phyloP scores from a whole-genome alignment of 768 basidiomycete genomes.

The Tricholoma hemisulphureum region DNA sequence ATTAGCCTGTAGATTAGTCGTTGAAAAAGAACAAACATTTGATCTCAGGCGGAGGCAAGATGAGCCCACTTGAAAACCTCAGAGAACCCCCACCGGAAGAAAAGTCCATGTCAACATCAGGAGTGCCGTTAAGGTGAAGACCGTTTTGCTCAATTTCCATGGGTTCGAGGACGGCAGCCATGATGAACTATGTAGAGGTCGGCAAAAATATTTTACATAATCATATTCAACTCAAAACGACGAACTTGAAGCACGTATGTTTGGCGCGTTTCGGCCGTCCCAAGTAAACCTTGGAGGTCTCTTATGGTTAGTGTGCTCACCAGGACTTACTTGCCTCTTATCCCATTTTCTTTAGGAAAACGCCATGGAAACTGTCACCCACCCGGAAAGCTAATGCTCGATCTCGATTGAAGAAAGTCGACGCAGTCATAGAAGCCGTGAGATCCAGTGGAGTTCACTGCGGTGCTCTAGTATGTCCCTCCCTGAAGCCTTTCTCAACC shows the following conservation, averaged over 20 bases:
- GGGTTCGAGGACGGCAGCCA: constrained; percentile 46
- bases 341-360: constrained; percentile 66
- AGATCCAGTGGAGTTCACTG: constrained; percentile 79
- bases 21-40: constrained; percentile 66
- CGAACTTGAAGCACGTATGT: constrained; percentile 61
- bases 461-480: constrained; percentile 62
- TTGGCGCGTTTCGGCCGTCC: constrained; percentile 80
- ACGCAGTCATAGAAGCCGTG: constrained; percentile 89
- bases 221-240: constrained; percentile 9
- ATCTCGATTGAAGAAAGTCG: constrained; percentile 86
- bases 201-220: constrained; percentile 29
- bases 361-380: constrained; percentile 86
- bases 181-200: constrained; percentile 35
- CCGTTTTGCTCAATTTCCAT: constrained; percentile 36
- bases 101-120: constrained; percentile 41
- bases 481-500: background rate
- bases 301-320: constrained; percentile 78
- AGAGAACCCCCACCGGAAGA: constrained; percentile 28
- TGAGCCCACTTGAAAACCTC: constrained; percentile 80
- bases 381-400: constrained; percentile 94
- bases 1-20: constrained; percentile 4
- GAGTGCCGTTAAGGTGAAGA: constrained; percentile 37
- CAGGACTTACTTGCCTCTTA: background rate
- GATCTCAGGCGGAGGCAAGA: constrained; percentile 94
- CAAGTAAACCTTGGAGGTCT: constrained; percentile 71